Evolutionary conservation across 495 filamentous ascomycete genomes (phyloP), one percentile per base, ranked within the genome.

Genomic region (Aspergillus saccharolyticus): DNA sequence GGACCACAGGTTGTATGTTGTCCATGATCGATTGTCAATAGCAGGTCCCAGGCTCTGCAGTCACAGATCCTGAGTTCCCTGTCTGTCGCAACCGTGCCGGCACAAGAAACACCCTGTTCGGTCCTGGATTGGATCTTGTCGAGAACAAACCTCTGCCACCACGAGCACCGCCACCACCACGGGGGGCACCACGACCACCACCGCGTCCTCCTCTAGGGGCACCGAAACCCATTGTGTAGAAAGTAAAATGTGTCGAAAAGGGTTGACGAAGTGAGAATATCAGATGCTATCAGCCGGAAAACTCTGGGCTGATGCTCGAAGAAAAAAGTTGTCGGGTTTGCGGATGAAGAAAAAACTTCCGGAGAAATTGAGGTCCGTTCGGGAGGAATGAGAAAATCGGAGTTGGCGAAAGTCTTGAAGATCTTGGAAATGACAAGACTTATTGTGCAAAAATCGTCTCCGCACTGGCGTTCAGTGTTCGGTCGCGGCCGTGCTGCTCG

Each of bases 181-280:
- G 65, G 54, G 63, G 57, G 55, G 54, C 49, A 46, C 56, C 61
- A 51, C 60, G 54, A 58, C 59, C 54, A 44, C 65, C 58, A 50
- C 63, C 59, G 33, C 66, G 56, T 65, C 73, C 66, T 42, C 72
- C 72, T 64, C 70, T 61, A 65, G 71, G 70, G 67, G 62, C 62
- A 64, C 61, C 66, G 64, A 78, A 77, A 54, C 54, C 71, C 75
- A 78, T 78, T 73, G 44, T 69, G 55, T 53, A 60, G n/a, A n/a
- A 56, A 66, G 48, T 65, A 21, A 58, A 44, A 12, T 16, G 28
- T 18, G 28, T 61, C 66, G 68, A 73, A 60, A 58, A 63, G 49
- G 21, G 61, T 54, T 50, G 58, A 59, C 53, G 42, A 39, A 44
- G 12, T 17, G 20, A 17, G 16, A n/a, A 42, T 39, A 57, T n/a